A percentile compares a stretch with the other conserved stretches of the same genome.
Conservation (phyloP, 2,329 filamentous ascomycete species). For the Didymella arachidicola region DNA sequence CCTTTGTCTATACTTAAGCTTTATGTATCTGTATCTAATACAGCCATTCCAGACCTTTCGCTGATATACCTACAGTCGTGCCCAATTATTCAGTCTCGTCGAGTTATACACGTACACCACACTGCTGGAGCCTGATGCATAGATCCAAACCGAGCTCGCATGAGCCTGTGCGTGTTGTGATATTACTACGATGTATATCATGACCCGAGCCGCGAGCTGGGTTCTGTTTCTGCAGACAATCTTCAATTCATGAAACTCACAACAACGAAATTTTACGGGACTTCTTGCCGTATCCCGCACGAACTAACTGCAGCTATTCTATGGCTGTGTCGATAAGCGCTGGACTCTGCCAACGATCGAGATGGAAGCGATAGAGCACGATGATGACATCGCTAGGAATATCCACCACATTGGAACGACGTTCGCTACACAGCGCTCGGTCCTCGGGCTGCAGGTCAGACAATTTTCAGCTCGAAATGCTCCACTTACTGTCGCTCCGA, state of each 20-base stretch:
- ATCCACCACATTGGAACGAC: neutral
- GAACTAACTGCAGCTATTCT: neutral
- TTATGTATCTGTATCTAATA: neutral
- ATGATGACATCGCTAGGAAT: neutral
- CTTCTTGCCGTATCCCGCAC: neutral
- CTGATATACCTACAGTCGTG: neutral
- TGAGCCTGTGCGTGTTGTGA: neutral
- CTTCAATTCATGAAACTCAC: neutral
- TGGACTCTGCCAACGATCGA: neutral
- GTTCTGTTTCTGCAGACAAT: neutral
- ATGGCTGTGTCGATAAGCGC: neutral
- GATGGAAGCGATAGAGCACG: neutral
- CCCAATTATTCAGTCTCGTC: neutral
- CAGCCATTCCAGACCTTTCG: neutral
- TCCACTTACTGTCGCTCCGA: neutral
- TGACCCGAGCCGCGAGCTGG: neutral
- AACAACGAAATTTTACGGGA: neutral
- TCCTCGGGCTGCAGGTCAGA: neutral
- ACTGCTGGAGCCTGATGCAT: neutral
- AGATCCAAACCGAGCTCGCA: neutral
- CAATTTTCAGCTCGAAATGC: neutral
- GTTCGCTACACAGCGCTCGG: neutral
- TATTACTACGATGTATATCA: neutral
- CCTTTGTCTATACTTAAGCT: neutral
- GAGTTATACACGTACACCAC: neutral